Percentiles rank a stretch among this genome's conserved stretches.
These are phyloP conservation scores for Ziziphus jujuba DNA, from an alignment of 306 rosid genomes.

Conservation along the genomic window DNA sequence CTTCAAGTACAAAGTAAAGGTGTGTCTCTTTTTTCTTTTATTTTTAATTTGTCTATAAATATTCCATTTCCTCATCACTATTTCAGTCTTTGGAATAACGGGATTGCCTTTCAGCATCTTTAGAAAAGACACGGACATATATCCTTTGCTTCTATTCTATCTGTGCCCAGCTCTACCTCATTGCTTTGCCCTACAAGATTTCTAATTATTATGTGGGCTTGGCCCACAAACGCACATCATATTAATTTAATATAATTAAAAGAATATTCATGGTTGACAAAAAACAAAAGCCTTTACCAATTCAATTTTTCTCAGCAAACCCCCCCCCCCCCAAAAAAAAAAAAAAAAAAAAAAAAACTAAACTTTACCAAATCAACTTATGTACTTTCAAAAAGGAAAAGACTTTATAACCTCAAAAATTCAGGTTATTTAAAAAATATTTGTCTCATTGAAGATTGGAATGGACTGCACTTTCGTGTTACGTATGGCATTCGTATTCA, in stretches of 20 bases:
- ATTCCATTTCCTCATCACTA: background rate
- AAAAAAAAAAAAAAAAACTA: no score
- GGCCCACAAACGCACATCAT: background rate
- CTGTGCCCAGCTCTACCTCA: no score
- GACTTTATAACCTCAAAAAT: no score
- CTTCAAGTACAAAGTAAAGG: background rate
- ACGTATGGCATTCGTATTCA: background rate
- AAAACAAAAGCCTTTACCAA: conserved; percentile 1
- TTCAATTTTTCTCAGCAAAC: no score
- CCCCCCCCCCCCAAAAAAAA: no score
- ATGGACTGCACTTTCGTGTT: background rate
- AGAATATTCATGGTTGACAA: conserved; percentile 7
- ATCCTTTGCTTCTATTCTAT: no score
- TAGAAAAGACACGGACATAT: no score
- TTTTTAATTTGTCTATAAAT: background rate
- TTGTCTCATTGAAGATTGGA: background rate
- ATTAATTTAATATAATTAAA: background rate
- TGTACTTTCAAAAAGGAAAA: background rate
- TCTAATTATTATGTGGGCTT: no score
- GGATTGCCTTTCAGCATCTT: no score
- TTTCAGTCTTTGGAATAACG: no score
- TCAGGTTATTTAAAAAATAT: no score
- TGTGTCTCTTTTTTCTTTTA: background rate
- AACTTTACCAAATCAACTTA: background rate
- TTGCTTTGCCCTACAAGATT: no score